Percentiles rank a stretch among this genome's conserved stretches.
phyloP scores from a whole-genome alignment of 208 protist genomes.

The Porcisia hertigi region DNA sequence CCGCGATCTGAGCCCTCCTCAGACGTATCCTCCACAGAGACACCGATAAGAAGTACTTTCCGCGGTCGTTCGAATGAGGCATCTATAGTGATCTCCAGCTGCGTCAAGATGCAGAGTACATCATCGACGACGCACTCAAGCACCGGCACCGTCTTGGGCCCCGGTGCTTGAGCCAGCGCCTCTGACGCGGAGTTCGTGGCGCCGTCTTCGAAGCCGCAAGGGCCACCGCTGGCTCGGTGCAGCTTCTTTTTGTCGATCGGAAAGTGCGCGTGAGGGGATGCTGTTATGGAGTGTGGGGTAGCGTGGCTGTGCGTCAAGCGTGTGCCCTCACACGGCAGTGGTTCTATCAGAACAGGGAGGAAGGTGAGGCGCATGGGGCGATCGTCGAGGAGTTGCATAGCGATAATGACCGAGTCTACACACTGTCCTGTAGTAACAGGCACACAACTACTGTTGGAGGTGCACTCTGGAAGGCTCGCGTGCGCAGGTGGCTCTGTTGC shows the following conservation, averaged over 20 bases:
- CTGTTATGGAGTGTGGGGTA: neutral
- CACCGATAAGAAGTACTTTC: slow-evolving; percentile 31
- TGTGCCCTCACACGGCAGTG: neutral
- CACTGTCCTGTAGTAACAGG: neutral
- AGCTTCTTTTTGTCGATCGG: neutral
- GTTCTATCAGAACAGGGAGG: slow-evolving; percentile 29
- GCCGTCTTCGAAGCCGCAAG: neutral
- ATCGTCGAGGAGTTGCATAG: slow-evolving; percentile 40
- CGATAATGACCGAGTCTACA: slow-evolving; percentile 34
- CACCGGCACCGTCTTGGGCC: slow-evolving; percentile 38
- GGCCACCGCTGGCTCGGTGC: neutral
- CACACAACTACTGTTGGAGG: slow-evolving; percentile 1
- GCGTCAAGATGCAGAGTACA: slow-evolving; percentile 59
- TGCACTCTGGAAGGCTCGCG: neutral
- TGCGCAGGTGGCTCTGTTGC: neutral
- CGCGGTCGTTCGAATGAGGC: slow-evolving; percentile 6
- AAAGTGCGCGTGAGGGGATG: neutral
- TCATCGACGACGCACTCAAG: slow-evolving; percentile 66
- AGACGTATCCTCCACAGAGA: slow-evolving; percentile 57
- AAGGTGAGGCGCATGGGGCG: slow-evolving; percentile 66
- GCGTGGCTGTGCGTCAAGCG: neutral
- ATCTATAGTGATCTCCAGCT: slow-evolving; percentile 31
- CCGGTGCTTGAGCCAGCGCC: neutral
- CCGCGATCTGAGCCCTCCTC: slow-evolving; percentile 21
- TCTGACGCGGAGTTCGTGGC: neutral